phyloP scores from a whole-genome alignment of 1,139 yeast species.

The Sugiyamaella xylanicola region DNA sequence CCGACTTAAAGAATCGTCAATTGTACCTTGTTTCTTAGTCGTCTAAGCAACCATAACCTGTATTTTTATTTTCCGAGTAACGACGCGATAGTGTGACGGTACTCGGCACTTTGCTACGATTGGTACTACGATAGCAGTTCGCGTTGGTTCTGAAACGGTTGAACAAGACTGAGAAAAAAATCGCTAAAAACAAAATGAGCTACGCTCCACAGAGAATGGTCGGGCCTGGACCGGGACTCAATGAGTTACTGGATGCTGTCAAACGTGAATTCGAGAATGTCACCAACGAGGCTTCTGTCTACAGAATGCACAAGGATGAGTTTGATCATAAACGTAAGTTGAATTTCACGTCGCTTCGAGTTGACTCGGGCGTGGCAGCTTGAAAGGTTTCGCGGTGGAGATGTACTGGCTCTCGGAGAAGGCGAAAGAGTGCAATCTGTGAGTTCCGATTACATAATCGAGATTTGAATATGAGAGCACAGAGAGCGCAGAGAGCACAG shows the following conservation, averaged over 20 bases:
- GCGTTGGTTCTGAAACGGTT: background rate
- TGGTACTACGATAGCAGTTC: background rate
- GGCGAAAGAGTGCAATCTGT: too few relatives aligned
- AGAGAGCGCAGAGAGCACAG: too few relatives aligned
- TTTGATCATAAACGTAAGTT: slow-evolving; percentile 70
- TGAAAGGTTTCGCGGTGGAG: too few relatives aligned
- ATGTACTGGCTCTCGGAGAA: too few relatives aligned
- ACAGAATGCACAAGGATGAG: slow-evolving; percentile 91
- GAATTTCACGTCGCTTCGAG: background rate
- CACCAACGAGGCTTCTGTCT: slow-evolving; percentile 81
- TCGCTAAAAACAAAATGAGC: slow-evolving; percentile 26
- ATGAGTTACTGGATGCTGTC: slow-evolving; percentile 85
- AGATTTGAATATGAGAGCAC: too few relatives aligned
- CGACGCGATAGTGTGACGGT: slow-evolving; percentile 10
- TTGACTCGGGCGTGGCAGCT: background rate
- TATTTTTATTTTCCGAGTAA: slow-evolving; percentile 2
- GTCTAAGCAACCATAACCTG: background rate
- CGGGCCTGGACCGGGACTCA: slow-evolving; percentile 47
- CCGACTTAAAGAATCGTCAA: background rate
- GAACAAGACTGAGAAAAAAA: background rate
- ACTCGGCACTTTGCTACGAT: too few relatives aligned
- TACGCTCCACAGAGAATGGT: slow-evolving; percentile 34
- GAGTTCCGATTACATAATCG: too few relatives aligned
- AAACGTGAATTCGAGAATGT: slow-evolving; percentile 90
- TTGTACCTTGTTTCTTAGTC: background rate